A percentile compares a stretch with the other conserved stretches of the same genome.
These are phyloP conservation scores for Pyrenophora graminea DNA, from an alignment of 2,329 filamentous ascomycete genomes.

Conservation along the genomic window DNA sequence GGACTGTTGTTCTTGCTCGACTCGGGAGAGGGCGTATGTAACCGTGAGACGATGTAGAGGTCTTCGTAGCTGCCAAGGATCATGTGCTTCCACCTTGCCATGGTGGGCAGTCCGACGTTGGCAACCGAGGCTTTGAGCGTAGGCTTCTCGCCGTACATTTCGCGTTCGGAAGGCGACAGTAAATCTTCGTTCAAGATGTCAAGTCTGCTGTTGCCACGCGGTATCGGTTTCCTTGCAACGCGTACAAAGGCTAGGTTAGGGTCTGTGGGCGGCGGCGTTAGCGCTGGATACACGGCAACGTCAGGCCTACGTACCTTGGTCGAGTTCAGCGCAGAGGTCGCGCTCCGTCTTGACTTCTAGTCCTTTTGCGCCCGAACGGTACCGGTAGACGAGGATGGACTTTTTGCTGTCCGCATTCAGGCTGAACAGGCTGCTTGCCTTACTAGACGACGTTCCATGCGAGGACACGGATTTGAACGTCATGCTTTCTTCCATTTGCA, in stretches of 20 bases:
- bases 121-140: constrained; percentile 54
- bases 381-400: constrained; percentile 53
- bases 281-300: constrained; percentile 17
- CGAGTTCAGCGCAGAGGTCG: constrained; percentile 48
- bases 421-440: constrained; percentile 49
- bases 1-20: constrained; percentile 47
- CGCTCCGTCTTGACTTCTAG: constrained; percentile 51
- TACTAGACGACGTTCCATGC: constrained; percentile 40
- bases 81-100: constrained; percentile 53
- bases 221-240: constrained; percentile 53
- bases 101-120: constrained; percentile 52
- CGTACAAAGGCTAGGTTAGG: constrained; percentile 48
- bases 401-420: constrained; percentile 50
- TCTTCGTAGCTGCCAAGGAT: constrained; percentile 53
- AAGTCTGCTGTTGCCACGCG: constrained; percentile 51
- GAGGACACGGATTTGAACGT: constrained; percentile 54
- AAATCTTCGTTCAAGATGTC: constrained; percentile 54
- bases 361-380: constrained; percentile 45
- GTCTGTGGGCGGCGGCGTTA: constrained; percentile 40
- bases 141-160: constrained; percentile 49
- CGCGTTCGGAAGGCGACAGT: constrained; percentile 39
- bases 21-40: constrained; percentile 39
- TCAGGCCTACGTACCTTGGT: constrained; percentile 37
- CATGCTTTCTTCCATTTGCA: constrained; percentile 31
- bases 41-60: constrained; percentile 55